Percentiles rank a stretch among this genome's conserved stretches.
Conservation (phyloP, 495 filamentous ascomycete genomes). For the Hypoxylon lenormandii region DNA sequence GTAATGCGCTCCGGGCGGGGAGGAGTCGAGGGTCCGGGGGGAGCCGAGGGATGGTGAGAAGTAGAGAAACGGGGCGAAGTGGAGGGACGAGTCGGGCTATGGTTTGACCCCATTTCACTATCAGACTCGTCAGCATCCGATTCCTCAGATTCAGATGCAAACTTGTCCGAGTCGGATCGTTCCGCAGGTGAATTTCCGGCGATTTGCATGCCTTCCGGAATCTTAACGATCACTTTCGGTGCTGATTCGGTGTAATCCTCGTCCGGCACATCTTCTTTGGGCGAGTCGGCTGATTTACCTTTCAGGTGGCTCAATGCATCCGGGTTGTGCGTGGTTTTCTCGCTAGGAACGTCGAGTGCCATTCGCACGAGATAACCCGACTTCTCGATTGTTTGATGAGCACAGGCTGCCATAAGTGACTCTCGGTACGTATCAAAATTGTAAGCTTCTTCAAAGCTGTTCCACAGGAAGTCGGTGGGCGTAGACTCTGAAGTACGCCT, state of each 20-base stretch:
- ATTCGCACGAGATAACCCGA: conserved; percentile 39
- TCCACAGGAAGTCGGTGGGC: conserved; percentile 29
- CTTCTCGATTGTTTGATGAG: conserved; percentile 44
- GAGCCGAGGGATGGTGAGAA: no score
- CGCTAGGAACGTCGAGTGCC: conserved; percentile 47
- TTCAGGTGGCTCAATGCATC: conserved; percentile 4
- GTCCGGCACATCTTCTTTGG: conserved; percentile 7
- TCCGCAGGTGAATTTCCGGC: not conserved
- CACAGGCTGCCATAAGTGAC: conserved; percentile 39
- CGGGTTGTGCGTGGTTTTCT: conserved; percentile 31
- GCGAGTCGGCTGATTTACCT: not conserved
- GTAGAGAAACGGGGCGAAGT: no score
- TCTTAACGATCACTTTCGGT: not conserved
- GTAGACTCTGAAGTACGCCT: not conserved
- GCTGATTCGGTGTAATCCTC: conserved; percentile 27
- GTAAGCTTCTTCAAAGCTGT: conserved; percentile 37
- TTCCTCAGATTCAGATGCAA: not conserved
- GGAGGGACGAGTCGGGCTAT: no score
- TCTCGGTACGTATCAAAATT: conserved; percentile 44
- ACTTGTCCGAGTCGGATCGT: not conserved
- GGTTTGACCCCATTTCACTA: not conserved
- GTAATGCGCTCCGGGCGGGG: no score
- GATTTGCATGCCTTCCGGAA: not conserved
- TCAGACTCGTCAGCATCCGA: not conserved
- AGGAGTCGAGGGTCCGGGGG: no score